Evolutionary conservation across 257 asterid genomes (phyloP), one percentile per base, ranked within the genome.

Genomic region (Przewalskia tangutica): DNA sequence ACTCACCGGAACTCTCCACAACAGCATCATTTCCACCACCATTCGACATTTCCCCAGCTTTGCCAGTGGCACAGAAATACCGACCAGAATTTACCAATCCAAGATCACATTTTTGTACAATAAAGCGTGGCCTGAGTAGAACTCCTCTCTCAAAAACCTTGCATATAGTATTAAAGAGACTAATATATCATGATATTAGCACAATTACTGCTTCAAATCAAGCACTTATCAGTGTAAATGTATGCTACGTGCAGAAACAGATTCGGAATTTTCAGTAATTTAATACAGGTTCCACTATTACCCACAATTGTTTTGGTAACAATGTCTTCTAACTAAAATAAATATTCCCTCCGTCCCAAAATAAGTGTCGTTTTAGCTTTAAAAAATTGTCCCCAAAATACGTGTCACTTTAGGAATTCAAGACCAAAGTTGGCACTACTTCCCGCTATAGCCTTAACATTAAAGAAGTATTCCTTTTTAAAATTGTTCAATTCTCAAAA

Each of bases 41-140:
- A 12, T 38, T 40, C 50, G 20, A 68, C 50, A 50, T 88, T 82
- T 85, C 92, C 82, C 65, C 88, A 73, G 55, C 83, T 40, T 89
- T 78, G 2, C 79, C 91, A 83, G 34, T 17, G 60, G 85, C 86
- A 56, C 88, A 71, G 82, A 66, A 83, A 82, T 81, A 70, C 86
- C 89, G 85, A 36, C 90, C 83, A 64, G 91, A 89, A 82, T 91
- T 91, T 48, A 85, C 80, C 87, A 90, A 81, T 48, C 93, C 88
- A 71, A 86, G 64, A 80, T 78, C 84, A 64, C 71, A 85, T 55
- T 79, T 84, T 65, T 80, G 81, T 71, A 64, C 58, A 56, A 83
- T 85, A 81, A 59, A 84, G 51, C 58, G 16, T 60, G 84, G 85
- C 81, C 82, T 75, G 54, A 42, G 42, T n/a, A 53, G 81, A 34